These are phyloP conservation scores for Fabrea salina DNA, from an alignment of 169 alveolate species.

Conservation along the genomic window DNA sequence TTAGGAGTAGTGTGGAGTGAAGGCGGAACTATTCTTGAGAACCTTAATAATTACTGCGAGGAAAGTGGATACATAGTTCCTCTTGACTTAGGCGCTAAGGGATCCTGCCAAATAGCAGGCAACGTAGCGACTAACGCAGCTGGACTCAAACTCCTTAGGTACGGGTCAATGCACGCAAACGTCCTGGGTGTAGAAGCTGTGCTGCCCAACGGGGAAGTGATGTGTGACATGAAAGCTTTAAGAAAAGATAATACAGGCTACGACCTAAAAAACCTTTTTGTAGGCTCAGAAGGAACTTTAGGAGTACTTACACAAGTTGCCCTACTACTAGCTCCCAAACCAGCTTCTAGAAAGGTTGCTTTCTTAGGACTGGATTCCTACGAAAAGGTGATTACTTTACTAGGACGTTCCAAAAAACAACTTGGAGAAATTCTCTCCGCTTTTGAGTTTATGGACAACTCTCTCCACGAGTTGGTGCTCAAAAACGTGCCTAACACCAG, in stretches of 20 bases:
- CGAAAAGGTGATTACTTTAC: constrained; percentile 38
- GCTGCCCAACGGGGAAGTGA: constrained; percentile 56
- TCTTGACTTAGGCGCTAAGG: constrained; percentile 84
- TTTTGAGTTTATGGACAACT: constrained; percentile 49
- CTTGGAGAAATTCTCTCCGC: constrained; percentile 51
- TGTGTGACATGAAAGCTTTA: constrained; percentile 49
- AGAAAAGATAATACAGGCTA: constrained; percentile 81
- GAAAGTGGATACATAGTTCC: constrained; percentile 61
- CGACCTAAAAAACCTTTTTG: constrained; percentile 76
- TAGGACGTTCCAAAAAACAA: not conserved
- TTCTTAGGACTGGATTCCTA: constrained; percentile 46
- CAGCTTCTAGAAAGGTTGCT: constrained; percentile 34
- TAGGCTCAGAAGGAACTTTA: constrained; percentile 85
- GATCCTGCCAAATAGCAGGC: constrained; percentile 84
- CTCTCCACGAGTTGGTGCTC: not conserved
- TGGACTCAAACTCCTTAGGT: constrained; percentile 73
- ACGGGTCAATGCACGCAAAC: constrained; percentile 76
- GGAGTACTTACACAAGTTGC: constrained; percentile 80
- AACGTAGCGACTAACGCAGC: constrained; percentile 86
- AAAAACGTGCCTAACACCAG: constrained; percentile 4
- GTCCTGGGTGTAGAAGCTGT: constrained; percentile 80
- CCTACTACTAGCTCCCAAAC: constrained; percentile 54
- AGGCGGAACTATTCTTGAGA: constrained; percentile 64
- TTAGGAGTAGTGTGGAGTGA: constrained; percentile 53
- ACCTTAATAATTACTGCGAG: constrained; percentile 40